Evolutionary conservation across 164 flowering plant species (phyloP), one percentile per base, ranked within the genome.

Genomic region (Sedum album): DNA sequence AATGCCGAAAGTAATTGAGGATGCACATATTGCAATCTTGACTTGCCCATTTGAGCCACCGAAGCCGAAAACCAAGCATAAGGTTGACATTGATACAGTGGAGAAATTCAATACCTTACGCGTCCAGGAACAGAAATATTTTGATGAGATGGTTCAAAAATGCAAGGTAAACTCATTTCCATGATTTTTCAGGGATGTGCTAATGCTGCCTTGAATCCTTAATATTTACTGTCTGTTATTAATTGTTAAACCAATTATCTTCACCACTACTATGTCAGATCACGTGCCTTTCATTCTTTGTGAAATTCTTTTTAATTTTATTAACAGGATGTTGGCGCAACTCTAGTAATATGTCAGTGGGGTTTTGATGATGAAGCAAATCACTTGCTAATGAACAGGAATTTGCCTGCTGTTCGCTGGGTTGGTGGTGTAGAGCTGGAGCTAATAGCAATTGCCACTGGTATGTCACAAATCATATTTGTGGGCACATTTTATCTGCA

Each of bases 21-120:
- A 95, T 84, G 97, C 97, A 25, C 82, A 88, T 36, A 92, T 95
- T 81, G 96, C 97, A 26, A 95, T 95, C 26, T 73, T 95, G 80
- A 95, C 99, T 61, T 95, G 97, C 76, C 97, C 99, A 15, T 95
- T 95, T 85, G 99, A 95, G 87, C 99, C 99, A 31, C 97, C 99
- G 4, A 95, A 95, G 87, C 99, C 97, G 68, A 95, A 95, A 80
- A 92, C 99, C 55, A 95, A 95, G 78, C 99, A 95, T 88, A 95
- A 95, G 96, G 97, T 95, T 77, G 99, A 95, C 71, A 92, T 95
- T 76, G 97, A 95, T 79, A 83, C 96, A 2, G 96, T 95, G 44
- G 99, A 95, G 51, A 92, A 95, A 79, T 95, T 95, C 74, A 88
- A 95, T 75, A 88, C 94, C 14, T 76, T 95, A 61, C 89, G 97